Base-by-base conservation (phyloP, 2,329 filamentous ascomycete genomes). In the Botrytis paeoniae region DNA sequence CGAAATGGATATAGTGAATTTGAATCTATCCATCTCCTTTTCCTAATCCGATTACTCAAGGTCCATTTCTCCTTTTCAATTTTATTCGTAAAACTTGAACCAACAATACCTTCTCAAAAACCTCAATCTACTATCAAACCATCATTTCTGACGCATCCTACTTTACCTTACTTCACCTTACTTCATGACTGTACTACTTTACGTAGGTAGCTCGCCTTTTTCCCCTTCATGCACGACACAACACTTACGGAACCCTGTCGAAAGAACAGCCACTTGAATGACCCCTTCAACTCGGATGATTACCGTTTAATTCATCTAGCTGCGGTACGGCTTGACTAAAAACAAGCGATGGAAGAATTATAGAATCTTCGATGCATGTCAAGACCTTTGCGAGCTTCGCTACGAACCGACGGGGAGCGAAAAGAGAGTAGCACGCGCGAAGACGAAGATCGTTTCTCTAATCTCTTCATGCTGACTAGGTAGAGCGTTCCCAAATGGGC, bases 291-390 rank as follows among this genome's bases (percentile, higher is more conserved):
- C 54, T 70, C 57, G n/a, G 60, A 45, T 69, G 45, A 39, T 43
- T 35, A 54, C 70, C 62, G 70, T 72, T 68, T 59, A 20, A 43
- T 57, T 68, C 70, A 57, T 66, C 70, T 39, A 66, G 39, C 25
- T 48, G 45, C 45, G 35, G 68, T 70, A 70, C 57, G n/a, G 54
- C 68, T n/a, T 25, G 43, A 37, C 70, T 72, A 22, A 68, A 70
- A 72, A 62, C 73, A 74, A 75, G 74, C 74, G 73, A 74, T 73
- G 65, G 74, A 75, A 75, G 63, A 61, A 74, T 63, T 41, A 62
- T 73, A 29, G 74, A 75, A 74, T 66, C 41, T 74, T 74, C 69
- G 65, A 29, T 64, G 65, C 43, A 43, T 45, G 35, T 59, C 22
- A 29, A 29, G 48, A 62, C 29, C 25, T 62, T 61, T 41, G 62